phyloP scores from a whole-genome alignment of 192 early-diverging fungal genomes.

The Backusella australiensis region DNA sequence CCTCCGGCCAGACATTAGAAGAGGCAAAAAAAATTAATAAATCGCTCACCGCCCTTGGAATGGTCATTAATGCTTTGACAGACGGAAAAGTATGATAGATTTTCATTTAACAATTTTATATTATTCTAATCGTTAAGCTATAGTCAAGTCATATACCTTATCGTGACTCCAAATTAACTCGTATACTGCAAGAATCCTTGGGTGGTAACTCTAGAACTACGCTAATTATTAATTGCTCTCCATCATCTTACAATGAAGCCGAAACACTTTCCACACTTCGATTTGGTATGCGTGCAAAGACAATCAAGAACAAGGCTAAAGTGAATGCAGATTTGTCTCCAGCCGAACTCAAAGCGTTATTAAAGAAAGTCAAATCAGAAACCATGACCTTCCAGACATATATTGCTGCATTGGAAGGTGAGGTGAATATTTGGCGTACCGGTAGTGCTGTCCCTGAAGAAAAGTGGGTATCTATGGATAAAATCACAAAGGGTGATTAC shows the following conservation, averaged over 20 bases:
- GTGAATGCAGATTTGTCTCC: slow-evolving; percentile 95
- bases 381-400: slow-evolving; percentile 81
- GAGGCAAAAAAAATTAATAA: slow-evolving; percentile 99
- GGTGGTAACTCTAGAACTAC: slow-evolving; percentile 99
- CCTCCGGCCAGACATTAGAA: slow-evolving; percentile 94
- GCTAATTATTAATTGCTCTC: slow-evolving; percentile 99
- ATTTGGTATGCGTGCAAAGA: slow-evolving; percentile 98
- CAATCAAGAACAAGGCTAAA: slow-evolving; percentile 99
- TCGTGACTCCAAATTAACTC: slow-evolving; percentile 97
- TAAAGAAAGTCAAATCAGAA: slow-evolving; percentile 88
- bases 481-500: slow-evolving; percentile 41
- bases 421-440: slow-evolving; percentile 86
- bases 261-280: slow-evolving; percentile 93
- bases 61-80: slow-evolving; percentile 98
- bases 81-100: slow-evolving; percentile 82
- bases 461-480: slow-evolving; percentile 64
- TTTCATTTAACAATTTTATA: background rate
- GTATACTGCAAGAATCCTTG: slow-evolving; percentile 98
- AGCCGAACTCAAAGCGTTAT: slow-evolving; percentile 90
- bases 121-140: background rate
- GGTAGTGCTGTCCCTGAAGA: slow-evolving; percentile 67
- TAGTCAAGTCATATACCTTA: slow-evolving; percentile 97
- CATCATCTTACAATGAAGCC: slow-evolving; percentile 96
- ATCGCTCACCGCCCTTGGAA: slow-evolving; percentile 94
- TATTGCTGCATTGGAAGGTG: slow-evolving; percentile 81